phyloP scores from a whole-genome alignment of 108 stramenopile genomes.

The Conticribra guillardii region DNA sequence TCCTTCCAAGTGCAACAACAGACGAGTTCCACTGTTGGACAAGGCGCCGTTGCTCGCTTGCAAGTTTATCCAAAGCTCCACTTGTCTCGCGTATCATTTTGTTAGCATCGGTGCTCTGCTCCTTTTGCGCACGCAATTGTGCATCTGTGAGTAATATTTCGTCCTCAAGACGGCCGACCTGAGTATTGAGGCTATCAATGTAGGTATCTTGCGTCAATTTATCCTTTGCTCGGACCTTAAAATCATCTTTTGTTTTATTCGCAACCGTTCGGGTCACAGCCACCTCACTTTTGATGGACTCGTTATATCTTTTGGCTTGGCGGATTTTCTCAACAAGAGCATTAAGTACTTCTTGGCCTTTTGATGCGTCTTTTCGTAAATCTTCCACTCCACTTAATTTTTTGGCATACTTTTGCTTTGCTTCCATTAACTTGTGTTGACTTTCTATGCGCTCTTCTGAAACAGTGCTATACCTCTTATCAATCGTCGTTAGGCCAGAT shows the following conservation, averaged over 20 bases:
- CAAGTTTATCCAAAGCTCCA: conserved; percentile 70
- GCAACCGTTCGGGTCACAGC: conserved; percentile 73
- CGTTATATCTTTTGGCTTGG: conserved; percentile 80
- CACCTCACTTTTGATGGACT: conserved; percentile 83
- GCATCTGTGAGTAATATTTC: conserved; percentile 63
- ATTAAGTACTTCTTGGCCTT: conserved; percentile 57
- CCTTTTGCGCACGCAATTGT: conserved; percentile 55
- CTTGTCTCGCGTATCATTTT: conserved; percentile 74
- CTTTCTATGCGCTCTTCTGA: conserved; percentile 47
- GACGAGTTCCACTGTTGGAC: conserved; percentile 85
- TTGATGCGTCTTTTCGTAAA: conserved; percentile 31
- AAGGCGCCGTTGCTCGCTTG: conserved; percentile 80
- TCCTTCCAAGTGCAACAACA: conserved; percentile 62
- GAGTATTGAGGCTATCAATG: conserved; percentile 73
- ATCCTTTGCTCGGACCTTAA: conserved; percentile 65
- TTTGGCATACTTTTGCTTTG: conserved; percentile 37
- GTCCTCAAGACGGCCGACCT: conserved; percentile 63
- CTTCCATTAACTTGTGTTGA: conserved; percentile 51
- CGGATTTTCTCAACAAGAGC: conserved; percentile 60
- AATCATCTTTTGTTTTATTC: conserved; percentile 80
- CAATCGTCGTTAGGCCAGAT: conserved; percentile 58
- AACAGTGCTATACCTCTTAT: conserved; percentile 49
- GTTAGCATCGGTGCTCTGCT: conserved; percentile 68
- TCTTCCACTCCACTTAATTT: conserved; percentile 14
- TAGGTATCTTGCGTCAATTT: conserved; percentile 79